Evolutionary conservation across 2,329 filamentous ascomycete species (phyloP), one percentile per base, ranked within the genome.

Genomic region (Triangularia verruculosa): DNA sequence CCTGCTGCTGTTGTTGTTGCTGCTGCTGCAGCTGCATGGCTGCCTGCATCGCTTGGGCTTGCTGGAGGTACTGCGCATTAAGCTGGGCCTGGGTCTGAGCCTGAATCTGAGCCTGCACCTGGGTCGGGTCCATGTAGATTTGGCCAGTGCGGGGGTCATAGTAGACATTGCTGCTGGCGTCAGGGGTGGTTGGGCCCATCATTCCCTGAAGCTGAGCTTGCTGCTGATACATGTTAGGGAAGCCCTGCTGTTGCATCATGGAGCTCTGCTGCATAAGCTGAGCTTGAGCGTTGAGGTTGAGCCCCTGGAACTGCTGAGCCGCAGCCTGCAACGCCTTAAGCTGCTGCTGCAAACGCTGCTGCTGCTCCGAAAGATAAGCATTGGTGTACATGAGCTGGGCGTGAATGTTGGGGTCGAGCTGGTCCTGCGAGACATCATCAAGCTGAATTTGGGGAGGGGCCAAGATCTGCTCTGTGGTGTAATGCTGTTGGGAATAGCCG

Each of bases 281-380:
- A 12, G 70, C 75, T 70, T 85, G 82, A 59, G 79, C 79, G 73
- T 83, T 88, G 64, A 96, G 75, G 75, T 83, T 92, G 78, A 96
- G 80, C 68, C 86, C 87, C 75, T 93, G 90, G 72, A 93, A 90
- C 76, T 93, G 90, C 77, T 93, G 90, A 65, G 92, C 90, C 39
- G 91, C 90, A 59, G 89, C 88, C 72, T 94, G 95, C 24, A 97
- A 87, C 68, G 82, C 91, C 70, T 92, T 86, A 69, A 98, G 84
- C 79, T 98, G 93, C 79, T 97, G 93, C 78, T 98, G 93, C 59
- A 98, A 86, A 68, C 91, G 90, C 79, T 97, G 93, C 78, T 98
- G 94, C 78, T 97, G 93, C 74, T 97, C 92, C 47, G 93, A 92
- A 58, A 99, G 84, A 74, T 96, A 96, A 74, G 95, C 80, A 76